Base-by-base conservation (phyloP, 1,139 yeast species). In the Nakaseomyces nivariensis region DNA sequence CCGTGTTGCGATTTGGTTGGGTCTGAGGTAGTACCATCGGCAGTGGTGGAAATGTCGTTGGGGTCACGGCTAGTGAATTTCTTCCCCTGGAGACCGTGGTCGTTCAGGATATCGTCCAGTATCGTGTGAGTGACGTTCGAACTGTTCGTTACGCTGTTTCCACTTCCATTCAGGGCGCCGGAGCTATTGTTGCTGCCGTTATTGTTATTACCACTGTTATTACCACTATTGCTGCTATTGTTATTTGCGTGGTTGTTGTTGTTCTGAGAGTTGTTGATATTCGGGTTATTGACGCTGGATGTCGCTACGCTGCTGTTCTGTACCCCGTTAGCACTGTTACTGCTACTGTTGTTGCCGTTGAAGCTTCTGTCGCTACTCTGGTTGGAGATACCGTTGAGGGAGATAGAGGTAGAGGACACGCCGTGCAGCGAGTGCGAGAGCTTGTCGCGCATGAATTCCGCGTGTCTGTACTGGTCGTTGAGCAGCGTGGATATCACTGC, bases 401-500 rank as follows among this genome's bases (percentile, higher is more conserved):
- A 56, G 5, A 55, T 53, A 3, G 56, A 52, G 26, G 60, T 54
- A 5, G 63, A 55, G 4, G 58, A 52, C 5, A 61, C 52, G 13
- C 62, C 61, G 44, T 54, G 59, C 45, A 61, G 45, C 26, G 62
- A 49, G 17, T 56, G 51, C 1, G 55, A 50, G 31, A 62, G 45
- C 52, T 61, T 62, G 37, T 62, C 65, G 45, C 60, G 56, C 33
- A 58, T 49, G 10, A 55, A 50, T 26, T 58, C 65, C 3, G 64
- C 57, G 49, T 59, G 58, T 31, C 61, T 49, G 31, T 54, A 57
- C 49, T 61, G 66, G 43, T 63, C 67, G 48, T 61, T 61, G 32
- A 63, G 50, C 43, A 63, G 36, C 11, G 62, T 57, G 6, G 58
- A 54, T 25, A 64, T 40, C 33, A 60, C 56, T 5, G 60, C 57